Conservation (phyloP, 2,329 filamentous ascomycete genomes). For the Aspergillus vadensis region DNA sequence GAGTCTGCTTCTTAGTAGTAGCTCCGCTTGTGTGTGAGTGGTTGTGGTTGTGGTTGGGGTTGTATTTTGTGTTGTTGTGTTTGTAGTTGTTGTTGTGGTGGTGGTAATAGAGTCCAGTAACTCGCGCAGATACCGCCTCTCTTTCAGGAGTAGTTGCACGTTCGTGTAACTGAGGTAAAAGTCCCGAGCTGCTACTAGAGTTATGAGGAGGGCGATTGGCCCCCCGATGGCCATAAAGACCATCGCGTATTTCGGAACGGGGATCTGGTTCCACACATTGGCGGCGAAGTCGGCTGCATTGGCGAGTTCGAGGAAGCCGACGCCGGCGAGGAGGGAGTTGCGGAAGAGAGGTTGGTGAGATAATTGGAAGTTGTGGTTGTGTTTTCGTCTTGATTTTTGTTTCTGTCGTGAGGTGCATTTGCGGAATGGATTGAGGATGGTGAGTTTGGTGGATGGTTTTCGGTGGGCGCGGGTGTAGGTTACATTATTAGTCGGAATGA, state of each 20-base stretch:
- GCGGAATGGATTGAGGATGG: neutral
- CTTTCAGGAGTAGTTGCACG: slow-evolving; percentile 47
- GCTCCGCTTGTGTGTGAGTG: slow-evolving; percentile 10
- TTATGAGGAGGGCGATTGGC: slow-evolving; percentile 48
- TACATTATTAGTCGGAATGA: neutral
- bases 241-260: slow-evolving; percentile 52
- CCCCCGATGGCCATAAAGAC: slow-evolving; percentile 57
- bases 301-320: slow-evolving; percentile 58
- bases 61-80: too few relatives aligned
- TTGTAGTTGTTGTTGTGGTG: too few relatives aligned
- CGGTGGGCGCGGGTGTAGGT: slow-evolving; percentile 21
- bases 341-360: slow-evolving; percentile 34
- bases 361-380: too few relatives aligned
- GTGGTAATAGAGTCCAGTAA: slow-evolving; percentile 16
- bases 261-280: slow-evolving; percentile 59
- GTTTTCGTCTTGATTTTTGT: too few relatives aligned
- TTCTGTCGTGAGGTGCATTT: slow-evolving; percentile 8
- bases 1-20: slow-evolving; percentile 42
- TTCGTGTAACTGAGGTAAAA: slow-evolving; percentile 50
- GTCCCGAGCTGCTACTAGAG: slow-evolving; percentile 52
- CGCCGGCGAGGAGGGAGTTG: slow-evolving; percentile 40
- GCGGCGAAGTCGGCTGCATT: slow-evolving; percentile 61
- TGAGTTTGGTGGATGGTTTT: slow-evolving; percentile 14
- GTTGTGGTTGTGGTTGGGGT: neutral
- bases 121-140: slow-evolving; percentile 39